A percentile compares a stretch with the other conserved stretches of the same genome.
phyloP scores from a whole-genome alignment of 768 basidiomycete species.

The Grammothele lineata region DNA sequence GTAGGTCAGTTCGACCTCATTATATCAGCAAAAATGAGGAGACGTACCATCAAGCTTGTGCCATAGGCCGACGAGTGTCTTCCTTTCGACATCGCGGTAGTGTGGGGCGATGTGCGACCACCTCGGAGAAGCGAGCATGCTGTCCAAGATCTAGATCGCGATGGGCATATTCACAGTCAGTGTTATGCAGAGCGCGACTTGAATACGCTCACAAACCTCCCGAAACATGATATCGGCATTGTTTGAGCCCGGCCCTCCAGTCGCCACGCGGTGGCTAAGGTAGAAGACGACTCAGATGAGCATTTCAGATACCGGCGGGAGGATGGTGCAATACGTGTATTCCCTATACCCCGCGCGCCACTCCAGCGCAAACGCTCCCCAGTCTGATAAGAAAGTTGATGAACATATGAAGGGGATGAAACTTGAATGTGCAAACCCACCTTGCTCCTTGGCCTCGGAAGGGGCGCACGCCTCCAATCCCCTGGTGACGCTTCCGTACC shows the following conservation, averaged over 20 bases:
- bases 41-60: slow-evolving; percentile 50
- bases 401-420: neutral
- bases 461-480: neutral
- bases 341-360: slow-evolving; percentile 52
- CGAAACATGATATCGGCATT: slow-evolving; percentile 57
- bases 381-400: slow-evolving; percentile 25
- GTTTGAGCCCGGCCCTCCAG: slow-evolving; percentile 41
- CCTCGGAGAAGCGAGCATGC: slow-evolving; percentile 42
- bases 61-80: slow-evolving; percentile 49
- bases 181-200: too few relatives aligned
- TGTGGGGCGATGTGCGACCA: slow-evolving; percentile 46
- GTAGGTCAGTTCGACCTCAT: too few relatives aligned
- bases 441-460: slow-evolving; percentile 1
- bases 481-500: slow-evolving; percentile 21
- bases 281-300: neutral
- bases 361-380: slow-evolving; percentile 47
- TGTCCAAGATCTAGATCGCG: slow-evolving; percentile 47
- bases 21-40: neutral
- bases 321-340: slow-evolving; percentile 38
- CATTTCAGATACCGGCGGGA: neutral
- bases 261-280: slow-evolving; percentile 39
- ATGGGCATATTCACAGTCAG: too few relatives aligned
- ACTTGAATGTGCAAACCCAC: slow-evolving; percentile 1
- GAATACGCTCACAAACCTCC: slow-evolving; percentile 30
- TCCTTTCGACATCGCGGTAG: slow-evolving; percentile 42